phyloP scores from a whole-genome alignment of 164 flowering plant genomes.

The Chloranthus sessilifolius region DNA sequence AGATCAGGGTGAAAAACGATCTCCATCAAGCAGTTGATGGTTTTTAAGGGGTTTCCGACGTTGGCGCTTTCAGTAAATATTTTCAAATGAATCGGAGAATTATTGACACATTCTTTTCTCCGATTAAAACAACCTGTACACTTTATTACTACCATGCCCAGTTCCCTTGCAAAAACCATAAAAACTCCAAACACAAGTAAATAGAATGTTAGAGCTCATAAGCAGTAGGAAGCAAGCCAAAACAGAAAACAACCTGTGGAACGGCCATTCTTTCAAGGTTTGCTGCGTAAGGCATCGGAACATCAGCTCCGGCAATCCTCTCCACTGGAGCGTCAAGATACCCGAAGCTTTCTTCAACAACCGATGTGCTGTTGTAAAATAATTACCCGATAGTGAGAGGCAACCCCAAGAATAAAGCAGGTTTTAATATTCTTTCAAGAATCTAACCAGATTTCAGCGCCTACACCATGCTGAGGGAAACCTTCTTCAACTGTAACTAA shows the following conservation, averaged over 20 bases:
- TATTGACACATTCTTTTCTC: too few relatives aligned
- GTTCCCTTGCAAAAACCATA: too few relatives aligned
- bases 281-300: slow-evolving; percentile 96
- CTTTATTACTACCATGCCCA: too few relatives aligned
- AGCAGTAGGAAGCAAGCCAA: not conserved
- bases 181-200: too few relatives aligned
- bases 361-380: slow-evolving; percentile 52
- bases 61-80: too few relatives aligned
- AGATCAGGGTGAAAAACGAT: too few relatives aligned
- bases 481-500: slow-evolving; percentile 95
- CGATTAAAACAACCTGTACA: too few relatives aligned
- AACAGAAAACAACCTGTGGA: slow-evolving; percentile 60
- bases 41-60: too few relatives aligned
- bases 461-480: slow-evolving; percentile 96
- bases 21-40: too few relatives aligned
- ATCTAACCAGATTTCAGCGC: slow-evolving; percentile 89
- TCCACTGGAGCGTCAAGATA: slow-evolving; percentile 95
- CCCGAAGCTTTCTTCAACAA: slow-evolving; percentile 85
- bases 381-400: not conserved
- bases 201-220: too few relatives aligned
- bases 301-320: slow-evolving; percentile 86
- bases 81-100: too few relatives aligned
- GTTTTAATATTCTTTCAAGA: not conserved
- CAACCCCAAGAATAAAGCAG: not conserved
- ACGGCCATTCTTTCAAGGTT: slow-evolving; percentile 87